Evolutionary conservation across 495 filamentous ascomycete genomes (phyloP).

Genomic region (Penicillium macrosclerotiorum): DNA sequence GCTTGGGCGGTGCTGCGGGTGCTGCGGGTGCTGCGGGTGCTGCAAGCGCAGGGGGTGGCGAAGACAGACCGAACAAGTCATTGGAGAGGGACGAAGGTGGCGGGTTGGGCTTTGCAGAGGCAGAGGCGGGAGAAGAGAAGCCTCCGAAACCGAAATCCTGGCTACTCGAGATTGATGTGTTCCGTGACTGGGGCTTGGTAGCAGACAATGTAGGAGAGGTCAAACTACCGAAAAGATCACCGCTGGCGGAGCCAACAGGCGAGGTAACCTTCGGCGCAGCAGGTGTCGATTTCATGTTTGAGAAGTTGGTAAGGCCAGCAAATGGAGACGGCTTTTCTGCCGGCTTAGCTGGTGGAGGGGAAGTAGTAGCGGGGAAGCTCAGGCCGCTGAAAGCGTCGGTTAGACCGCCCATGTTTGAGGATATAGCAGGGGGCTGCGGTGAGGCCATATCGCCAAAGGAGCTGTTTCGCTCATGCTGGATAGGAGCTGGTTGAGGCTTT

Average conservation of each 20-base stretch:
- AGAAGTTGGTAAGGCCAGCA: constrained; percentile 64
- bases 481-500: constrained; percentile 63
- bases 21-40: too few species aligned
- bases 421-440: constrained; percentile 42
- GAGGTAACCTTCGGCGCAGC: constrained; percentile 52
- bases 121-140: constrained; percentile 41
- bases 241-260: constrained; percentile 53
- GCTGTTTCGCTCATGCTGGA: constrained; percentile 55
- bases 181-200: constrained; percentile 42
- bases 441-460: constrained; percentile 71
- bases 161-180: constrained; percentile 46
- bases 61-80: constrained; percentile 81
- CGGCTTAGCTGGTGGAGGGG: constrained; percentile 48
- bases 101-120: constrained; percentile 41
- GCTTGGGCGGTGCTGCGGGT: constrained; percentile 41
- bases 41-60: constrained; percentile 48
- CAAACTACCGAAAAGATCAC: constrained; percentile 76
- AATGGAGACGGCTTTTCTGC: constrained; percentile 68
- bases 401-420: constrained; percentile 65
- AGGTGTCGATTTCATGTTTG: constrained; percentile 53
- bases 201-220: constrained; percentile 52
- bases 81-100: constrained; percentile 45
- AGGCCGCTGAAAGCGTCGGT: constrained; percentile 86
- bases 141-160: constrained; percentile 53
- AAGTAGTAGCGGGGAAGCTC: constrained; percentile 63